Conservation (phyloP, 2,329 filamentous ascomycete genomes). For the Bipolaris zeicola region DNA sequence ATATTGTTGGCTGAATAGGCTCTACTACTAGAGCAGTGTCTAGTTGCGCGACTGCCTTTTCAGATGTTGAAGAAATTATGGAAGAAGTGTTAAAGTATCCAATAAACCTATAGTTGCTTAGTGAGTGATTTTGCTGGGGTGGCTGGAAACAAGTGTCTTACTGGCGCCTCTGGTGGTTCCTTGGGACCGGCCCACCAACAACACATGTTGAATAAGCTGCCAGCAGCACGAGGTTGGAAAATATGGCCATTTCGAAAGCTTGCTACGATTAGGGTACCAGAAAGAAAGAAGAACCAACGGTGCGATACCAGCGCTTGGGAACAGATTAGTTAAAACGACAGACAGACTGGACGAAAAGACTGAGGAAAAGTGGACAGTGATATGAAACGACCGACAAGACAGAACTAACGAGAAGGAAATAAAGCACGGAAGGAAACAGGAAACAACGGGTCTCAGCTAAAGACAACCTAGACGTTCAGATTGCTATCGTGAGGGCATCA, state of each 20-base stretch:
- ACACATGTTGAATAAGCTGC: slow-evolving; percentile 40
- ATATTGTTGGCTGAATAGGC: slow-evolving; percentile 38
- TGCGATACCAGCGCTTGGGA: slow-evolving; percentile 18
- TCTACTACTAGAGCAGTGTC: slow-evolving; percentile 43
- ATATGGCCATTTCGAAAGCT: slow-evolving; percentile 35
- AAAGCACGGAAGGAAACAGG: slow-evolving; percentile 27
- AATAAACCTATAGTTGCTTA: slow-evolving; percentile 31
- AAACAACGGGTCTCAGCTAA: slow-evolving; percentile 32
- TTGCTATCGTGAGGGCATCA: slow-evolving; percentile 29
- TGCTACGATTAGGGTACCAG: slow-evolving; percentile 26
- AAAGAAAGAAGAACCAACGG: slow-evolving; percentile 12
- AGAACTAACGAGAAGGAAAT: slow-evolving; percentile 28
- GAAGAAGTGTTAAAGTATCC: slow-evolving; percentile 34
- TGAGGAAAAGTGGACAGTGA: slow-evolving; percentile 31
- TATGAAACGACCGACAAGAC: slow-evolving; percentile 42
- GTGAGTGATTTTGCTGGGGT: background rate
- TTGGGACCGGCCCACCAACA: slow-evolving; percentile 44
- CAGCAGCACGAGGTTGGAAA: slow-evolving; percentile 43
- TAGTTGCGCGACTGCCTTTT: slow-evolving; percentile 25
- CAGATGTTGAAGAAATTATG: slow-evolving; percentile 9
- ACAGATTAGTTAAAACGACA: slow-evolving; percentile 4
- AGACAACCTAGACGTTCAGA: slow-evolving; percentile 34
- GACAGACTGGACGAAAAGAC: slow-evolving; percentile 28
- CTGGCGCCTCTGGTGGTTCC: slow-evolving; percentile 33
- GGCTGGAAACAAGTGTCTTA: slow-evolving; percentile 21